Percentiles rank a stretch among this genome's conserved stretches.
Conservation (phyloP, 2,329 filamentous ascomycete genomes). For the Fonsecaea nubica region DNA sequence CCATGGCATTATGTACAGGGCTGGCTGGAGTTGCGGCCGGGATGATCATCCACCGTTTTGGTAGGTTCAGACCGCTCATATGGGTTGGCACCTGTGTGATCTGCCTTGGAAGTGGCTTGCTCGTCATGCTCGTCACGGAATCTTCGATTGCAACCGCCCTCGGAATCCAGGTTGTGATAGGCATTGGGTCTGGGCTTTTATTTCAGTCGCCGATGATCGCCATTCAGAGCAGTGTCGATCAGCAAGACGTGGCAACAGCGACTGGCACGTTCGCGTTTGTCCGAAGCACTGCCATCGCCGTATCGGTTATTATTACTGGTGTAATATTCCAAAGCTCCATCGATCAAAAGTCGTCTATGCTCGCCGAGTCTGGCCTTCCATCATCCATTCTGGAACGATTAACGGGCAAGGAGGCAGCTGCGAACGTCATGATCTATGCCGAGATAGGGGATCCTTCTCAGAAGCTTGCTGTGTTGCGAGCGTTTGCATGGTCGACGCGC, state of each 20-base stretch:
- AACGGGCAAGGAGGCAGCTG: conserved; percentile 39
- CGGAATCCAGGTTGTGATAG: conserved; percentile 48
- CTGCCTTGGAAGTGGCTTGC: conserved; percentile 55
- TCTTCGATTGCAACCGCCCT: not conserved
- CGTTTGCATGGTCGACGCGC: conserved; percentile 45
- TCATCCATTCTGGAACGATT: conserved; percentile 24
- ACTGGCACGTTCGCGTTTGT: conserved; percentile 67
- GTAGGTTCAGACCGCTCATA: conserved; percentile 55
- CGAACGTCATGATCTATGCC: conserved; percentile 40
- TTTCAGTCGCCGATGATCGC: conserved; percentile 64
- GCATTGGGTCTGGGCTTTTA: conserved; percentile 56
- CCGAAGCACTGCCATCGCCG: conserved; percentile 62
- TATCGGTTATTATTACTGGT: conserved; percentile 65
- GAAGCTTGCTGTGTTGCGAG: conserved; percentile 48
- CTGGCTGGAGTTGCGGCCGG: conserved; percentile 54
- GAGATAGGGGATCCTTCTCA: conserved; percentile 42
- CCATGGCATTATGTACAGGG: conserved; percentile 60
- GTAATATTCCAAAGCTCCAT: conserved; percentile 54
- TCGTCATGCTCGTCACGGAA: conserved; percentile 47
- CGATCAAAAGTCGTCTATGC: conserved; percentile 28
- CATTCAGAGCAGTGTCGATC: conserved; percentile 59
- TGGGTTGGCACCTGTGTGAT: conserved; percentile 52
- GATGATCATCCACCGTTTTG: conserved; percentile 56
- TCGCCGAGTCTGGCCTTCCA: conserved; percentile 38
- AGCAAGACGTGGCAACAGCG: conserved; percentile 61